Percentiles rank a stretch among this genome's conserved stretches.
Evolutionary conservation across 1,284 basidiomycete species (phyloP).

Genomic region (Earliella scabrosa): DNA sequence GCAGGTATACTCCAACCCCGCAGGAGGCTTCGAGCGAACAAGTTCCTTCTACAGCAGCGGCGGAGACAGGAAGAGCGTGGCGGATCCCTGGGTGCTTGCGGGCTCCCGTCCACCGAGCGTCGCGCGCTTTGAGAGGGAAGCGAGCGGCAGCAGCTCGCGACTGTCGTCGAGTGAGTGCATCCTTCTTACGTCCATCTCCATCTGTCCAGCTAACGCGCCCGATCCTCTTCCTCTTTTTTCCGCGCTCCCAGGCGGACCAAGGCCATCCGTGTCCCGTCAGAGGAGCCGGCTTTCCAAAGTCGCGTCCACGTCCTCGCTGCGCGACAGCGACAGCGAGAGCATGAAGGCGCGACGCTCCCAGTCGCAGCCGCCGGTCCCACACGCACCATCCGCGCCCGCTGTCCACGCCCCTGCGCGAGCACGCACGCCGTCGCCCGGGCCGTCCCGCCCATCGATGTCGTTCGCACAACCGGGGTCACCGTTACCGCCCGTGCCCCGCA

Average conservation of each 20-base stretch:
- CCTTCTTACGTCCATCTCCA: background rate
- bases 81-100: conserved; percentile 35
- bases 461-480: background rate
- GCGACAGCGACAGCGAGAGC: conserved; percentile 11
- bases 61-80: conserved; percentile 27
- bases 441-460: background rate
- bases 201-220: background rate
- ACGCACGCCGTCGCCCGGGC: conserved; percentile 6
- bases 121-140: conserved; percentile 5
- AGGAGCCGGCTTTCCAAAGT: conserved; percentile 20
- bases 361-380: conserved; percentile 16
- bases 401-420: conserved; percentile 4
- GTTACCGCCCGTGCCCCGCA: conserved; percentile 29
- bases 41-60: conserved; percentile 14
- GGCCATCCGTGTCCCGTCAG: conserved; percentile 2
- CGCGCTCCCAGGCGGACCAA: background rate
- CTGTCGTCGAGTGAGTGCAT: conserved; percentile 11
- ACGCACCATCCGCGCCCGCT: conserved; percentile 13
- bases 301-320: conserved; percentile 12
- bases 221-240: background rate
- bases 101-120: conserved; percentile 21
- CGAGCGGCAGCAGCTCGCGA: conserved; percentile 17
- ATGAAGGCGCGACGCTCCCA: conserved; percentile 15
- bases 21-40: conserved; percentile 8
- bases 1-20: conserved; percentile 32